Conservation (phyloP, 345 rosid genomes). For the Lepidium sativum region DNA sequence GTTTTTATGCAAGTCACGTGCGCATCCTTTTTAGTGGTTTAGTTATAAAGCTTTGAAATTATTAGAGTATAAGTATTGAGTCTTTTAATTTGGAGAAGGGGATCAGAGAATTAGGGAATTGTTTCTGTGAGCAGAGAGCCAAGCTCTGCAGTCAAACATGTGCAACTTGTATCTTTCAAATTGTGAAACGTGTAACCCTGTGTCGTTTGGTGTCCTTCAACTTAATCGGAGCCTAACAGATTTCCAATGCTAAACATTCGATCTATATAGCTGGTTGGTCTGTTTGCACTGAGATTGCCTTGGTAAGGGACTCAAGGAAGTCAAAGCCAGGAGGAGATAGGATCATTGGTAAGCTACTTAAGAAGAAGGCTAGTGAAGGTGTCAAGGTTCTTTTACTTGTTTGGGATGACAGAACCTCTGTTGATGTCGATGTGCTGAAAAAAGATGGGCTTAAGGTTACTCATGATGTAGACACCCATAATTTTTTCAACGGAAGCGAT, state of each 20-base stretch:
- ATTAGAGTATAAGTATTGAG: too few species aligned
- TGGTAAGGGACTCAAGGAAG: constrained; percentile 90
- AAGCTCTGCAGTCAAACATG: too few species aligned
- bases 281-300: constrained; percentile 73
- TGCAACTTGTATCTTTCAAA: too few species aligned
- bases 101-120: too few species aligned
- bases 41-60: too few species aligned
- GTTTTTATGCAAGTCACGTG: too few species aligned
- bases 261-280: constrained; percentile 99
- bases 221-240: too few species aligned
- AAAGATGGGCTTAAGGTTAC: constrained; percentile 97
- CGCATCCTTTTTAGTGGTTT: too few species aligned
- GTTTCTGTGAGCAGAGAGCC: too few species aligned
- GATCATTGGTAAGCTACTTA: constrained; percentile 73
- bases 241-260: constrained; percentile 70
- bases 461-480: constrained; percentile 85
- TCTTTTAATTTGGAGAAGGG: too few species aligned
- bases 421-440: constrained; percentile 68
- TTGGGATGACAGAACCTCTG: constrained; percentile 99
- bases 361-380: constrained; percentile 92
- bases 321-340: constrained; percentile 90
- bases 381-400: constrained; percentile 84
- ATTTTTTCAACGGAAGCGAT: constrained; percentile 53
- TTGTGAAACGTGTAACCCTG: too few species aligned
- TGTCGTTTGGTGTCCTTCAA: too few species aligned